Evolutionary conservation across 2,329 filamentous ascomycete genomes (phyloP).

Genomic region (Fusarium virguliforme): DNA sequence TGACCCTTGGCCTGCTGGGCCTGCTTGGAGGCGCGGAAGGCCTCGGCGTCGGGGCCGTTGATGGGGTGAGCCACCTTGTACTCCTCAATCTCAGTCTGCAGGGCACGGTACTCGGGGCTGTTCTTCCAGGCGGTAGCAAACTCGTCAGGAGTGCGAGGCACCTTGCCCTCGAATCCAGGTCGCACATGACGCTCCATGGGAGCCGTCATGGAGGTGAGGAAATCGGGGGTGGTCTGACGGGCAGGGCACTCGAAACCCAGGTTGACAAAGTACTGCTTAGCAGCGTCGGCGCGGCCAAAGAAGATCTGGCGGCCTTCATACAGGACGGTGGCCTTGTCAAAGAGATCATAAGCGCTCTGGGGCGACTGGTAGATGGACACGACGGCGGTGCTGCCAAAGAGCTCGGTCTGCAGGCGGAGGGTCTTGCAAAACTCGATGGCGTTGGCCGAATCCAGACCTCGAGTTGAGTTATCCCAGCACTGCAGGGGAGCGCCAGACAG

Average conservation of each 20-base stretch:
- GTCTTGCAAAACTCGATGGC: constrained; percentile 83
- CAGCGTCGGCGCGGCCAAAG: constrained; percentile 73
- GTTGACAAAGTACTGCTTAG: constrained; percentile 76
- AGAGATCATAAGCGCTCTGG: constrained; percentile 75
- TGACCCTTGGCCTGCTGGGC: constrained; percentile 71
- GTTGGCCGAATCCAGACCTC: constrained; percentile 82
- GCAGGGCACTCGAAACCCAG: constrained; percentile 78
- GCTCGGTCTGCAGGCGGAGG: constrained; percentile 76
- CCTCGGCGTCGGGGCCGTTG: constrained; percentile 69
- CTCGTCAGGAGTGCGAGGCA: constrained; percentile 74
- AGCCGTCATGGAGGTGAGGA: constrained; percentile 79
- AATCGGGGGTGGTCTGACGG: constrained; percentile 79
- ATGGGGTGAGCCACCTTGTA: constrained; percentile 70
- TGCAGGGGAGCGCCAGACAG: constrained; percentile 74
- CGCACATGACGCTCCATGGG: constrained; percentile 70
- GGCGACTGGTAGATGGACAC: constrained; percentile 84
- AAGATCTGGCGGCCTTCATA: constrained; percentile 76
- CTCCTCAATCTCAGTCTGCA: constrained; percentile 70
- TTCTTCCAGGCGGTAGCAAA: constrained; percentile 73
- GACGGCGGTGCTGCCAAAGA: constrained; percentile 75
- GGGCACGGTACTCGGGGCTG: constrained; percentile 65
- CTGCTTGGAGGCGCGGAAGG: constrained; percentile 69
- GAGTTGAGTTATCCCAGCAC: constrained; percentile 81
- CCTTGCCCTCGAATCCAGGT: constrained; percentile 69
- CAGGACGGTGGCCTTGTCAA: constrained; percentile 72